Evolutionary conservation across 2,329 filamentous ascomycete species (phyloP).

Genomic region (Parafenestella ontariensis): DNA sequence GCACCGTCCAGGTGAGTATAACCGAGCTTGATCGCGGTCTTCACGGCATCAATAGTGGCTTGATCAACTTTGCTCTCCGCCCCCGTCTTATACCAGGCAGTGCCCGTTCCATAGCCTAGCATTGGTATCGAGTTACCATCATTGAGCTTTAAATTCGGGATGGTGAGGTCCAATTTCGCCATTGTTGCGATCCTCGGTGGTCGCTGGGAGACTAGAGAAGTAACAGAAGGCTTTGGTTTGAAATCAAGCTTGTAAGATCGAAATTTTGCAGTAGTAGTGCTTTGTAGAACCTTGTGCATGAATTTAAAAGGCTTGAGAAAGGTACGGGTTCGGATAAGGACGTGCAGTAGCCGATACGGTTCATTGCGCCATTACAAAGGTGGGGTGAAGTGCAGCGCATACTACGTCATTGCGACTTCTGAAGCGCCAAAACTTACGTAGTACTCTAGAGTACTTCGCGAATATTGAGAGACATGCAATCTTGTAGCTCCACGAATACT

Average conservation of each 20-base stretch:
- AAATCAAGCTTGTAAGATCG: background rate
- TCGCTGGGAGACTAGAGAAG: background rate
- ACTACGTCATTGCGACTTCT: background rate
- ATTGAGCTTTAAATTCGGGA: constrained; percentile 71
- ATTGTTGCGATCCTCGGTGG: constrained; percentile 28
- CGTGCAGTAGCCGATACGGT: background rate
- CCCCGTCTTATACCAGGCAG: constrained; percentile 66
- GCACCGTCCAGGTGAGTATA: constrained; percentile 79
- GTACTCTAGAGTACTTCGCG: no score
- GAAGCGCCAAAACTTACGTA: no score
- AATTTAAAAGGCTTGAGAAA: background rate
- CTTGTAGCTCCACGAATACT: no score
- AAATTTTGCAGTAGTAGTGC: background rate
- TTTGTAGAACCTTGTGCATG: background rate
- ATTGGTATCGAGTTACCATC: constrained; percentile 77
- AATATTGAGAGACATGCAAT: no score
- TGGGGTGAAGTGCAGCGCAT: background rate
- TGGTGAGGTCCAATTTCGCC: constrained; percentile 56
- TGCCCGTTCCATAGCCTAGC: constrained; percentile 76
- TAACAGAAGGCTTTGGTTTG: background rate
- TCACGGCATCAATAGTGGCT: constrained; percentile 61
- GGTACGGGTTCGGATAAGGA: background rate
- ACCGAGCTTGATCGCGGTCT: constrained; percentile 71
- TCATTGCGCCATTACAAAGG: background rate
- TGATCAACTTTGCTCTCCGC: constrained; percentile 63